These are phyloP conservation scores for Yarrowia sp. DNA, from an alignment of 805 yeast genomes.

Conservation along the genomic window DNA sequence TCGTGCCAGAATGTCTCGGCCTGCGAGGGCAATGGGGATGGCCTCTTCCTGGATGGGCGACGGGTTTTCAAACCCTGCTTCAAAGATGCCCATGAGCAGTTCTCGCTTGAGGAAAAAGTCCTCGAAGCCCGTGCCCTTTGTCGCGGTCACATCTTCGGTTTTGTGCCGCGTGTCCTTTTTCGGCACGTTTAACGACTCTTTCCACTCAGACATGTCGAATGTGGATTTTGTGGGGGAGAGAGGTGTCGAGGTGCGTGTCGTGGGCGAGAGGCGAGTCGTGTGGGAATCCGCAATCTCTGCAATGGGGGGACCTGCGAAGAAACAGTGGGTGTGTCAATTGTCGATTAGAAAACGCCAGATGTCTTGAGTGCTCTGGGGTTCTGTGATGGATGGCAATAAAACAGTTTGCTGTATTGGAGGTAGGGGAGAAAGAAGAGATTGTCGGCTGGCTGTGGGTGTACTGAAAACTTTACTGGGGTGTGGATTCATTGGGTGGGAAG, in stretches of 20 bases:
- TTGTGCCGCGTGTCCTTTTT: conserved; percentile 89
- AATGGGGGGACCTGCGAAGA: not conserved
- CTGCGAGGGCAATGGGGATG: conserved; percentile 91
- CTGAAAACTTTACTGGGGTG: conserved; percentile 25
- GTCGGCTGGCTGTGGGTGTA: conserved; percentile 15
- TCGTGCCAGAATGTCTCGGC: conserved; percentile 93
- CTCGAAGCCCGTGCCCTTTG: conserved; percentile 88
- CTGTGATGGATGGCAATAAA: conserved; percentile 23
- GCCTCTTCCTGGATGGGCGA: conserved; percentile 97
- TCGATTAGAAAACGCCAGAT: conserved; percentile 24
- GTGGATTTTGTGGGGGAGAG: conserved; percentile 19
- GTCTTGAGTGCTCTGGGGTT: conserved; percentile 1
- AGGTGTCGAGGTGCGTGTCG: conserved; percentile 9
- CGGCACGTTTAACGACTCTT: conserved; percentile 68
- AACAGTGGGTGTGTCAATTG: conserved; percentile 24
- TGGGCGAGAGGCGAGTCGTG: not conserved
- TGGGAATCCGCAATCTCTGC: not conserved
- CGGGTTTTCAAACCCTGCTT: conserved; percentile 97
- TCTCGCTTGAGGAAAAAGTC: conserved; percentile 90
- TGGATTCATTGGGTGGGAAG: conserved; percentile 24
- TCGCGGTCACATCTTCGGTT: conserved; percentile 90
- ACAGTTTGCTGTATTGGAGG: conserved; percentile 22
- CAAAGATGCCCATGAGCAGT: conserved; percentile 95
- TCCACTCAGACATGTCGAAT: conserved; percentile 53
- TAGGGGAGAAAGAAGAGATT: conserved; percentile 25